These are phyloP conservation scores for Mucor sp. DNA, from an alignment of 371 early-diverging fungal species.

Conservation along the genomic window DNA sequence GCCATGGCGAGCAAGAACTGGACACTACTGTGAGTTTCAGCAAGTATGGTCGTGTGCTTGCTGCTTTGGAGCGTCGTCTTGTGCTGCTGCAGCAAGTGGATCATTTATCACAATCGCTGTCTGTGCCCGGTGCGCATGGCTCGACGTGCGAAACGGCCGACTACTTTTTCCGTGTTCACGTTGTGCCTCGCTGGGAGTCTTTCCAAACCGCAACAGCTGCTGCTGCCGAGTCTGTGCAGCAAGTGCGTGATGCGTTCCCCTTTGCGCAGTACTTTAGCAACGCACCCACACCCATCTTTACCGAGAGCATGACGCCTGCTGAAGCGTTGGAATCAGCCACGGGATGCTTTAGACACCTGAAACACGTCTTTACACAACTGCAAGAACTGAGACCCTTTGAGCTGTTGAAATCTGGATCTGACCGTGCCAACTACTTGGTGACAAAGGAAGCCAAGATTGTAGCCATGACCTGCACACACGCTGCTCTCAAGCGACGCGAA, in stretches of 20 bases:
- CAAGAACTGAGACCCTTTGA: constrained; percentile 91
- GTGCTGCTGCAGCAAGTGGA: constrained; percentile 78
- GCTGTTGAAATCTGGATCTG: constrained; percentile 74
- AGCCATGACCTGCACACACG: constrained; percentile 96
- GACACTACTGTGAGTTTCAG: constrained; percentile 81
- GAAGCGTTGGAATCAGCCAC: constrained; percentile 61
- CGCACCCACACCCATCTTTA: constrained; percentile 77
- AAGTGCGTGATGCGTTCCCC: constrained; percentile 68
- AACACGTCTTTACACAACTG: constrained; percentile 72
- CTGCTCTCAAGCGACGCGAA: constrained; percentile 87
- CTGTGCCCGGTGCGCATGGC: constrained; percentile 80
- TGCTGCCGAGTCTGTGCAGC: constrained; percentile 17
- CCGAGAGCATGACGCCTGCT: constrained; percentile 42
- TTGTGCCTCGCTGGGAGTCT: constrained; percentile 76
- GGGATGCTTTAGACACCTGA: constrained; percentile 83
- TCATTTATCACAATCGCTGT: constrained; percentile 71
- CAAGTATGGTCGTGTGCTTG: constrained; percentile 91
- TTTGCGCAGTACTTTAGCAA: constrained; percentile 77
- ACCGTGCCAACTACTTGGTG: constrained; percentile 89
- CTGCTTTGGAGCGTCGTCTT: constrained; percentile 84
- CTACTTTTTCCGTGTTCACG: constrained; percentile 81
- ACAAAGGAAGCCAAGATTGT: constrained; percentile 94
- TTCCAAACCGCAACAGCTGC: constrained; percentile 45
- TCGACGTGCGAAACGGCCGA: constrained; percentile 93
- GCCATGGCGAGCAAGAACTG: constrained; percentile 93